Percentiles rank a stretch among this genome's conserved stretches.
Conservation (phyloP, 225 moss, liverwort and hornwort genomes). For the Polytrichum formosum region DNA sequence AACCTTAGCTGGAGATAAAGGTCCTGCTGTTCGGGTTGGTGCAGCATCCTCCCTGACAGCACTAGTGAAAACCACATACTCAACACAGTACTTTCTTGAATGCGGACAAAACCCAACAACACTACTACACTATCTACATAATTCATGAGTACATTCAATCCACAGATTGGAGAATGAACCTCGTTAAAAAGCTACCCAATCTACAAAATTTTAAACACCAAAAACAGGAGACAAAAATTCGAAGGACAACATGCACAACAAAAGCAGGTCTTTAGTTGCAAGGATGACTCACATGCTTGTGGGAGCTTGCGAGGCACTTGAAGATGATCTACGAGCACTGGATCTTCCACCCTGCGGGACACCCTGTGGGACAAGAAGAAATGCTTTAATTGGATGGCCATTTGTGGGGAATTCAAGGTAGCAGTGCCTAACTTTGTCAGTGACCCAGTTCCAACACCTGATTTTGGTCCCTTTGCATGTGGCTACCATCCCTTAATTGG, state of each 20-base stretch:
- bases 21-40: conserved; percentile 42
- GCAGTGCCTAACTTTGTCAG: no score
- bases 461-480: no score
- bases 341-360: conserved; percentile 38
- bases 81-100: neutral
- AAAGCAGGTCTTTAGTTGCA: neutral
- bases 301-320: conserved; percentile 28
- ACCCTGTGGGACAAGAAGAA: conserved; percentile 5
- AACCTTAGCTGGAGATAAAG: conserved; percentile 44
- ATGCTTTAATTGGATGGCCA: no score
- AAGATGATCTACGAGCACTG: conserved; percentile 36
- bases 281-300: conserved; percentile 37
- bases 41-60: conserved; percentile 45
- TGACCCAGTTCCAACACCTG: no score
- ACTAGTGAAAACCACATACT: neutral
- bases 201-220: no score
- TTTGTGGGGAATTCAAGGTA: no score
- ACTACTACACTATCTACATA: neutral
- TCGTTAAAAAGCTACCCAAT: no score
- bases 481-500: no score
- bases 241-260: no score
- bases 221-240: no score
- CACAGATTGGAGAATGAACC: no score
- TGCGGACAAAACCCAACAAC: neutral
- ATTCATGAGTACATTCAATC: neutral